phyloP scores from a whole-genome alignment of 163 green algal genomes.

The Botryococcus braunii region DNA sequence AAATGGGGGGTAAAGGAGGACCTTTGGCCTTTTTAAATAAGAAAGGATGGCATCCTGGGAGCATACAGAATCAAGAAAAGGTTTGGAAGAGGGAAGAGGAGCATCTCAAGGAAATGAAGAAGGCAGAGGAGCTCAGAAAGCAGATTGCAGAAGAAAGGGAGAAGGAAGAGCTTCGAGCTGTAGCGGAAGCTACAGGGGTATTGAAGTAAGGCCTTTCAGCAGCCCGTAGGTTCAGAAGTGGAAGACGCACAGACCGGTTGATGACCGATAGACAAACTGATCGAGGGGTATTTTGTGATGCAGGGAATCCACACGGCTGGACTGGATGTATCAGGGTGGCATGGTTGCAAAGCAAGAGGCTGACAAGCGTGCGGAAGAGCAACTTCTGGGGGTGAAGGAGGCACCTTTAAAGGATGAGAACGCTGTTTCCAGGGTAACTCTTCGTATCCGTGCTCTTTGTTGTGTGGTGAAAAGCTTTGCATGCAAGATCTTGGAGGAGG shows the following conservation, averaged over 20 bases:
- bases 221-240: no score
- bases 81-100: slow-evolving; percentile 82
- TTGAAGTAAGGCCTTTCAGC: slow-evolving; percentile 33
- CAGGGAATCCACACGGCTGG: slow-evolving; percentile 65
- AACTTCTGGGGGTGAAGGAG: slow-evolving; percentile 45
- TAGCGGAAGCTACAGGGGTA: slow-evolving; percentile 44
- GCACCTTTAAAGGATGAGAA: no score
- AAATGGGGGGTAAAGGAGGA: no score
- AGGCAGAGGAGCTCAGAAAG: slow-evolving; percentile 68
- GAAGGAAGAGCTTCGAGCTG: slow-evolving; percentile 45
- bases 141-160: slow-evolving; percentile 77
- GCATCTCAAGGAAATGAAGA: slow-evolving; percentile 58
- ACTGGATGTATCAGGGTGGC: slow-evolving; percentile 88
- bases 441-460: no score
- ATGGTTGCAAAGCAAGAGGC: slow-evolving; percentile 66
- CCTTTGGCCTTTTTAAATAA: no score
- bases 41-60: slow-evolving; percentile 56
- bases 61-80: slow-evolving; percentile 72
- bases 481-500: no score
- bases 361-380: slow-evolving; percentile 53
- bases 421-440: no score
- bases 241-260: background rate
- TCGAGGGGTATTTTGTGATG: slow-evolving; percentile 2
- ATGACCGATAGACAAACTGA: background rate
- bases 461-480: no score